Evolutionary conservation across 805 yeast species (phyloP).

Genomic region (Allodekkera sacchari): DNA sequence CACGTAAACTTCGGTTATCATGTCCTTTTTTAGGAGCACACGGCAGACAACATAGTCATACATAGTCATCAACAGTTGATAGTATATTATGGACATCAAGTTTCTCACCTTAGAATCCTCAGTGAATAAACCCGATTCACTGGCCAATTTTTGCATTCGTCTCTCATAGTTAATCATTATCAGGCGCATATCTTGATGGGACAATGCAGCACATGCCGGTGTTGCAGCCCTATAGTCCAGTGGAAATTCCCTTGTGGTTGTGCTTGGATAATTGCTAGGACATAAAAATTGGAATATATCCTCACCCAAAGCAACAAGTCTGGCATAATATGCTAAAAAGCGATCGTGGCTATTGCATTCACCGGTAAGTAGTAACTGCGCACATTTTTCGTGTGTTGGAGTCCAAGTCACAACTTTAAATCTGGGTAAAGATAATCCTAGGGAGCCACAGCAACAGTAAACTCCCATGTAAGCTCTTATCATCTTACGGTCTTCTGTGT

Average conservation of each 20-base stretch:
- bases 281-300: constrained; percentile 35
- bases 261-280: constrained; percentile 17
- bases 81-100: constrained; percentile 36
- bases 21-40: constrained; percentile 22
- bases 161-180: constrained; percentile 32
- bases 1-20: constrained; percentile 24
- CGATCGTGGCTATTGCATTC: constrained; percentile 30
- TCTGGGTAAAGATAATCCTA: constrained; percentile 41
- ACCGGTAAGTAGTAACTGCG: constrained; percentile 25
- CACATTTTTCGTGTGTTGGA: constrained; percentile 31
- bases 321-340: constrained; percentile 35
- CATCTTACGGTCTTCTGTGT: constrained; percentile 26
- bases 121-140: constrained; percentile 31
- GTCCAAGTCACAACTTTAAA: constrained; percentile 44
- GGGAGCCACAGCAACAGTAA: constrained; percentile 41
- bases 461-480: constrained; percentile 38
- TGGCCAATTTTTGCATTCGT: constrained; percentile 29
- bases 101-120: constrained; percentile 28
- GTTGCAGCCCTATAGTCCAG: constrained; percentile 1
- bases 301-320: constrained; percentile 39
- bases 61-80: constrained; percentile 41
- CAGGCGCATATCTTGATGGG: constrained; percentile 12
- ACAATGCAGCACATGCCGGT: constrained; percentile 1
- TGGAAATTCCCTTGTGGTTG: too few species aligned
- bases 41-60: constrained; percentile 42